Evolutionary conservation across 331 rosid genomes (phyloP), one percentile per base, ranked within the genome.

Genomic region (Phaseolus coccineus): DNA sequence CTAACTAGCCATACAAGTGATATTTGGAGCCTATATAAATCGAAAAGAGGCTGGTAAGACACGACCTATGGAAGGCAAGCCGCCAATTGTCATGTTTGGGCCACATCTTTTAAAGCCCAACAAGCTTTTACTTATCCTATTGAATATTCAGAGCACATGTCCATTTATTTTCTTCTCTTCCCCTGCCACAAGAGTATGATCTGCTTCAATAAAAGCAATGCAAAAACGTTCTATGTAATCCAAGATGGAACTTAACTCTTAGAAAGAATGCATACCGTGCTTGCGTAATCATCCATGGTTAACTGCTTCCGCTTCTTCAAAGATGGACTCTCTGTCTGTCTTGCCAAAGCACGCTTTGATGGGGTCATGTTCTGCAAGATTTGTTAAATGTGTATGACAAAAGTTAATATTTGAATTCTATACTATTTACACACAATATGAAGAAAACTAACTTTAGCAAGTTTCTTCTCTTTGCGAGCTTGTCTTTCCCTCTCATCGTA

Each of bases 401-500:
- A 77, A 50, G 52, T 9, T 39, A 48, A 59, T 12, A 59, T 46
- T 14, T 15, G 30, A 57, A 76, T 37, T 57, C 25, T 53, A 31
- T 16, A 63, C 14, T 47, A 56, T 44, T 40, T 58, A 61, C 68
- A 72, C 42, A 16, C 27, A 30, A 30, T n/a, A 51, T 77, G 47
- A 66, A 25, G 27, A 53, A 37, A 63, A 74, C 75, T n/a, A 81
- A 96, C 99, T 97, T 96, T 96, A 2, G 99, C 97, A 37, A 93
- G 98, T 84, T 96, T 96, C 90, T 96, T 96, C 88, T 93, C 99
- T 79, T 96, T 96, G 37, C 98, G 98, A 40, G 99, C 99, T 80
- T 96, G 99, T 80, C 99, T 90, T 88, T 96, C 99, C 90, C 98
- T 90, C 87, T 96, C 99, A 6, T 93, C 98, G 14, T 87, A 84